A percentile compares a stretch with the other conserved stretches of the same genome.
phyloP scores from a whole-genome alignment of 2,329 filamentous ascomycete species.

The Colletotrichum liaoningense region DNA sequence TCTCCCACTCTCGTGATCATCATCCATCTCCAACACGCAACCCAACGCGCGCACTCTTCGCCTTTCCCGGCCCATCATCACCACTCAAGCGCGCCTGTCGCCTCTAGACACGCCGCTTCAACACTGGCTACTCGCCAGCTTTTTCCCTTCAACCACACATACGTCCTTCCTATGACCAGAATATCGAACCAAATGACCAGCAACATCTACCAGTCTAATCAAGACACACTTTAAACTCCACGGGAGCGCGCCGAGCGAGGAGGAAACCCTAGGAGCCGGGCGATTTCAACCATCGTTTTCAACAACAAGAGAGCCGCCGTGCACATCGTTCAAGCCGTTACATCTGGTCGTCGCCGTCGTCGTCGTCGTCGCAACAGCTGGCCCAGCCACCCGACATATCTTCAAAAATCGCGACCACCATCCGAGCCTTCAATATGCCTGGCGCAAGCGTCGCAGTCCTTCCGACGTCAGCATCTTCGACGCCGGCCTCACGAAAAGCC shows the following conservation, averaged over 20 bases:
- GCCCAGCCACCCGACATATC: slow-evolving; percentile 33
- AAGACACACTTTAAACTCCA: slow-evolving; percentile 78
- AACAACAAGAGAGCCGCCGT: slow-evolving; percentile 46
- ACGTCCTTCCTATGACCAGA: slow-evolving; percentile 41
- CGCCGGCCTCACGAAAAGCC: slow-evolving; percentile 80
- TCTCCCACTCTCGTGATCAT: slow-evolving; percentile 36
- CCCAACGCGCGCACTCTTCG: slow-evolving; percentile 19
- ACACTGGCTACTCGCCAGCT: slow-evolving; percentile 32
- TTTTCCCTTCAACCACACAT: slow-evolving; percentile 42
- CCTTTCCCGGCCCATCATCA: slow-evolving; percentile 45
- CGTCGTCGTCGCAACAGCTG: slow-evolving; percentile 36
- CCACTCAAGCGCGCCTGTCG: slow-evolving; percentile 32
- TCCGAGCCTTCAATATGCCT: slow-evolving; percentile 69
- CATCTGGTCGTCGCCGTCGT: slow-evolving; percentile 40
- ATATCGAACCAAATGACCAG: slow-evolving; percentile 39
- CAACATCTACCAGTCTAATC: slow-evolving; percentile 41
- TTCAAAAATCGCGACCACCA: slow-evolving; percentile 42
- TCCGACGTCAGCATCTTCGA: slow-evolving; percentile 73
- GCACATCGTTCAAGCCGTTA: slow-evolving; percentile 39
- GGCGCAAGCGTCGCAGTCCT: slow-evolving; percentile 75
- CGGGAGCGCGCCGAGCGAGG: slow-evolving; percentile 74
- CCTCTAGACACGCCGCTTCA: slow-evolving; percentile 32
- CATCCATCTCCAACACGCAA: slow-evolving; percentile 46
- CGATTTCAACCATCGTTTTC: slow-evolving; percentile 72
- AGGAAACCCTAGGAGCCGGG: slow-evolving; percentile 46